A percentile compares a stretch with the other conserved stretches of the same genome.
phyloP scores from a whole-genome alignment of 1,139 yeast species.

The Tardiomyces depauwii region DNA sequence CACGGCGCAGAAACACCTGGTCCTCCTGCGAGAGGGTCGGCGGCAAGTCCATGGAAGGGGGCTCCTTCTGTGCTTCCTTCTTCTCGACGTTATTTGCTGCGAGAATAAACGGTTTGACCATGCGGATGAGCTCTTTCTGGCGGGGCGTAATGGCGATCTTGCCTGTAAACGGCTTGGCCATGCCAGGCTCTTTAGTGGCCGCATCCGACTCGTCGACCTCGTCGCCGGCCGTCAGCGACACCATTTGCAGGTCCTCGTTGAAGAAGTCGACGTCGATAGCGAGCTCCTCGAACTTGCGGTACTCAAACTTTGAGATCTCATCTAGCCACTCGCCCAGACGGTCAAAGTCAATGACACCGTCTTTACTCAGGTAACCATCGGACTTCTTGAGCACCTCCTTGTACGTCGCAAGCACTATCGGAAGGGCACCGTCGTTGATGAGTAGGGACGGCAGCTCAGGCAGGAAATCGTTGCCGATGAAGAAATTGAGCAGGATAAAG shows the following conservation, averaged over 20 bases:
- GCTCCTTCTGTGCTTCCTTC: background rate
- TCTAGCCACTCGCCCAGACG: slow-evolving; percentile 70
- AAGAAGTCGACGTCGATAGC: slow-evolving; percentile 84
- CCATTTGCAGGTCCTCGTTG: slow-evolving; percentile 69
- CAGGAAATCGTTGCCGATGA: slow-evolving; percentile 95
- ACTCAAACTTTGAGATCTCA: slow-evolving; percentile 71
- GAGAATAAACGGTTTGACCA: slow-evolving; percentile 17
- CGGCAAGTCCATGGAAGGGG: slow-evolving; percentile 5
- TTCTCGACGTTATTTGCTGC: slow-evolving; percentile 10
- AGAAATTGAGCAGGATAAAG: slow-evolving; percentile 82
- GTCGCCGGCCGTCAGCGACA: slow-evolving; percentile 68
- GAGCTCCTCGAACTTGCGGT: slow-evolving; percentile 42
- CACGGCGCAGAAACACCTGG: slow-evolving; percentile 17
- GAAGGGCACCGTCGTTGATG: slow-evolving; percentile 92
- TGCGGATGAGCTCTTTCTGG: background rate
- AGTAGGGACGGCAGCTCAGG: slow-evolving; percentile 95
- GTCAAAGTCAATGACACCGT: slow-evolving; percentile 66
- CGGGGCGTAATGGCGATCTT: background rate
- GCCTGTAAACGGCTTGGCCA: slow-evolving; percentile 2
- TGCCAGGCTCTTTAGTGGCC: background rate
- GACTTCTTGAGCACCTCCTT: slow-evolving; percentile 62
- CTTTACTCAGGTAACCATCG: slow-evolving; percentile 79
- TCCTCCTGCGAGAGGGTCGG: slow-evolving; percentile 14
- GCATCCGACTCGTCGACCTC: slow-evolving; percentile 21
- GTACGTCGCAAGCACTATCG: slow-evolving; percentile 76